These are phyloP conservation scores for Kalmusia sp. DNA, from an alignment of 2,329 filamentous ascomycete genomes.

Conservation along the genomic window DNA sequence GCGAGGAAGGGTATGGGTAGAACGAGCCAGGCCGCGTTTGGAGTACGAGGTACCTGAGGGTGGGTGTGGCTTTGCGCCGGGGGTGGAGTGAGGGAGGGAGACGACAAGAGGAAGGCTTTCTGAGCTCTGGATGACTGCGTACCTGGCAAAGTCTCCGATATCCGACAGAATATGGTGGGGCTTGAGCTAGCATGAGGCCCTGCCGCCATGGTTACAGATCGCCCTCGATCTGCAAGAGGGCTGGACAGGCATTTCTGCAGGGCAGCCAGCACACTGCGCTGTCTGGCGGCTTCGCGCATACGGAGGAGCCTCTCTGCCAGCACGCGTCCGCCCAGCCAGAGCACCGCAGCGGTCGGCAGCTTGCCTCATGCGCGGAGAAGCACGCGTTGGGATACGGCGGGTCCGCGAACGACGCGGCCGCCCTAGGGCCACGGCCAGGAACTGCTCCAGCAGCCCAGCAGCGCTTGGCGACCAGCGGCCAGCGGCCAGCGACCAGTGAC, in stretches of 20 bases:
- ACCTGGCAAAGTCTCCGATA: conserved; percentile 44
- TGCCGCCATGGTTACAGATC: conserved; percentile 48
- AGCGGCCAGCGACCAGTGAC: conserved; percentile 6
- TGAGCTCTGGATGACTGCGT: conserved; percentile 30
- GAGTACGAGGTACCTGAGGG: conserved; percentile 32
- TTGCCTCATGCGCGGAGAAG: conserved; percentile 15
- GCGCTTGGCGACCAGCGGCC: conserved; percentile 21
- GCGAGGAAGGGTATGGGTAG: conserved; percentile 24
- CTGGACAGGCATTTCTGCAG: conserved; percentile 43
- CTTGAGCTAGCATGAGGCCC: conserved; percentile 33
- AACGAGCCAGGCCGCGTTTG: conserved; percentile 34
- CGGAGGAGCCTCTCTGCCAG: conserved; percentile 3
- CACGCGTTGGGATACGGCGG: conserved; percentile 21
- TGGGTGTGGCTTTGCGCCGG: conserved; percentile 46
- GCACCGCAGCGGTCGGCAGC: not conserved
- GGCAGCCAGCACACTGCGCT: conserved; percentile 30
- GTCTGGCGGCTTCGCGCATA: conserved; percentile 10
- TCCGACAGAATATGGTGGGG: conserved; percentile 45
- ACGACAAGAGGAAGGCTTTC: conserved; percentile 16
- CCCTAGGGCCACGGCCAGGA: not conserved
- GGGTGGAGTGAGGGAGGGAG: conserved; percentile 33
- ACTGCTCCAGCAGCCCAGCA: conserved; percentile 19
- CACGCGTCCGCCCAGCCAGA: conserved; percentile 4
- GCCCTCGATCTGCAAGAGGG: conserved; percentile 42
- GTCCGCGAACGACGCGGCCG: conserved; percentile 4